phyloP scores from a whole-genome alignment of 306 rosid species.

The Erythrophleum fordii region DNA sequence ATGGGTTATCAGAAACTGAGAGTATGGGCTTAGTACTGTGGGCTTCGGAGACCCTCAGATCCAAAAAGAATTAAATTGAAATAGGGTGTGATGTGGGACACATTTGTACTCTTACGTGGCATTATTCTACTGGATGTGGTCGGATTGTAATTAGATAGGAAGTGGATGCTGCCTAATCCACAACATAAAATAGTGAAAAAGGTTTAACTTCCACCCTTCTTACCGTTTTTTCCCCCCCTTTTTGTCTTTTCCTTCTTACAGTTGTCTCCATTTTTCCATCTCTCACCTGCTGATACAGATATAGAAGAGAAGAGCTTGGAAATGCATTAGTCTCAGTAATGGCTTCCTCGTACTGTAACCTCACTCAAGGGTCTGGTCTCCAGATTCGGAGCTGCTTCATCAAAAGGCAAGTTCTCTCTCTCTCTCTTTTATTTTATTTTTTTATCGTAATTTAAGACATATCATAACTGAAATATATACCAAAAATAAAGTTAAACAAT shows the following conservation, averaged over 20 bases:
- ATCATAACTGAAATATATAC: not conserved
- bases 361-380: slow-evolving; percentile 37
- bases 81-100: not conserved
- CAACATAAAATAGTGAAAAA: not conserved
- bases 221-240: slow-evolving; percentile 8
- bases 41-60: too few relatives aligned
- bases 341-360: slow-evolving; percentile 55
- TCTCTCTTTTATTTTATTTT: not conserved
- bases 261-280: slow-evolving; percentile 1
- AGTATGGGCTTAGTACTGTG: too few relatives aligned
- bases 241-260: not conserved
- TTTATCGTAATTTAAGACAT: not conserved
- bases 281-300: not conserved
- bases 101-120: slow-evolving; percentile 36
- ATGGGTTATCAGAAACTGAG: too few relatives aligned
- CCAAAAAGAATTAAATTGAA: too few relatives aligned
- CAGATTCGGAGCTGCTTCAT: slow-evolving; percentile 28
- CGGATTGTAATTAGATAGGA: slow-evolving; percentile 45
- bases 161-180: not conserved
- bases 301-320: slow-evolving; percentile 23
- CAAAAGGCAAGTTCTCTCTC: slow-evolving; percentile 48
- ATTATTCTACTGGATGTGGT: slow-evolving; percentile 24
- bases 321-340: slow-evolving; percentile 31
- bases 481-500: not conserved
- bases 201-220: not conserved